Conservation (phyloP, 352 stramenopile species). For the Discostella stelligera region DNA sequence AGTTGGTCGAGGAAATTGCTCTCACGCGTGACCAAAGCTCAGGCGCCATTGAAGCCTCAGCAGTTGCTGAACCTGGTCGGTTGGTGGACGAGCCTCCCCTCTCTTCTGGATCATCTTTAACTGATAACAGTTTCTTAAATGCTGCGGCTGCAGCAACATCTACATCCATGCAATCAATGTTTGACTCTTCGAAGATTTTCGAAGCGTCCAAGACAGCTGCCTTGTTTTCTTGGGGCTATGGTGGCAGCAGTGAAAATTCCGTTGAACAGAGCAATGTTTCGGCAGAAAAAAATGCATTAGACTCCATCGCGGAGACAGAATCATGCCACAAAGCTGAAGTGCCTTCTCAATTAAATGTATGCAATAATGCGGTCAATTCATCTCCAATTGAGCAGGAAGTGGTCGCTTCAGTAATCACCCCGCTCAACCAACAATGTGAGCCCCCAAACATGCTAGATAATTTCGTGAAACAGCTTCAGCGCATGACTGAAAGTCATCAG, state of each 20-base stretch:
- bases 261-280: neutral
- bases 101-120: neutral
- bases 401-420: slow-evolving; percentile 3
- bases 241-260: slow-evolving; percentile 8
- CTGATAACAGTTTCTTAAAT: slow-evolving; percentile 29
- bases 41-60: no score
- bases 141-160: slow-evolving; percentile 20
- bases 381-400: neutral
- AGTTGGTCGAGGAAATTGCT: slow-evolving; percentile 9
- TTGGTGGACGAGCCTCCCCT: slow-evolving; percentile 5
- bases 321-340: slow-evolving; percentile 5
- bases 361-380: neutral
- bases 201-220: slow-evolving; percentile 39
- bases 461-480: slow-evolving; percentile 73
- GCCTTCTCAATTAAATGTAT: neutral
- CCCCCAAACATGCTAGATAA: slow-evolving; percentile 61
- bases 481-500: slow-evolving; percentile 74
- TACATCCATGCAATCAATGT: slow-evolving; percentile 35
- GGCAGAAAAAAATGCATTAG: neutral
- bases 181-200: slow-evolving; percentile 41
- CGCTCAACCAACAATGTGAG: slow-evolving; percentile 9
- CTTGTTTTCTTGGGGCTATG: slow-evolving; percentile 53
- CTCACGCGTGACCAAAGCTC: neutral
- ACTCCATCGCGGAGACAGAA: neutral
- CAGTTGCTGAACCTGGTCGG: no score